Conservation (phyloP, 2,329 filamentous ascomycete species). For the Paraphoma sp. region DNA sequence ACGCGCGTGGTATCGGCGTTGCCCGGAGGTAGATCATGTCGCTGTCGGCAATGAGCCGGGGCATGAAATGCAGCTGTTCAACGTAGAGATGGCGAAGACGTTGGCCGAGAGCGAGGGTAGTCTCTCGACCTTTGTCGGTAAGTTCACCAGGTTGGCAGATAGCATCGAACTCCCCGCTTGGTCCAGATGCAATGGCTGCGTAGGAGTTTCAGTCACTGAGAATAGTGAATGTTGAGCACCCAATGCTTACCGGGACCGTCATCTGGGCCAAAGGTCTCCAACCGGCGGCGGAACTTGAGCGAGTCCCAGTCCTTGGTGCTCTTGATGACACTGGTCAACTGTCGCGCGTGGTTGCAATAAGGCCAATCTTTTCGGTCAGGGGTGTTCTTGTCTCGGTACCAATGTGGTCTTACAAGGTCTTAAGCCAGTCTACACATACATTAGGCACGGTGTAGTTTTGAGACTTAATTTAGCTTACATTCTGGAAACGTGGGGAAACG, state of each 20-base stretch:
- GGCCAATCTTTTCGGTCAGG: conserved; percentile 71
- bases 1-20: conserved; percentile 57
- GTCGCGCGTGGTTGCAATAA: conserved; percentile 81
- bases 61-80: conserved; percentile 58
- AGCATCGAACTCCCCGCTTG: conserved; percentile 73
- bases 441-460: conserved; percentile 8
- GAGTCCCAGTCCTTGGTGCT: conserved; percentile 65
- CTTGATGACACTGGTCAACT: conserved; percentile 69
- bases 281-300: conserved; percentile 70
- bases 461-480: conserved; percentile 56
- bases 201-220: background rate
- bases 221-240: too few relatives aligned
- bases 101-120: conserved; percentile 56
- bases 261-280: conserved; percentile 80
- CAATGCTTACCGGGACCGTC: conserved; percentile 57
- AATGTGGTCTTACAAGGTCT: conserved; percentile 35
- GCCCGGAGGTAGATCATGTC: conserved; percentile 56
- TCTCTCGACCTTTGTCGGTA: conserved; percentile 58
- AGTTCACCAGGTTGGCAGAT: conserved; percentile 67
- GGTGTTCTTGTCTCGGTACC: background rate
- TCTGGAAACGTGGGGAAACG: conserved; percentile 86
- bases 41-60: conserved; percentile 49
- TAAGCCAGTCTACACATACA: conserved; percentile 34
- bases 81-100: conserved; percentile 58
- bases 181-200: conserved; percentile 68